phyloP scores from a whole-genome alignment of 1,284 basidiomycete genomes.

The Erythrobasidium hasegawianum region DNA sequence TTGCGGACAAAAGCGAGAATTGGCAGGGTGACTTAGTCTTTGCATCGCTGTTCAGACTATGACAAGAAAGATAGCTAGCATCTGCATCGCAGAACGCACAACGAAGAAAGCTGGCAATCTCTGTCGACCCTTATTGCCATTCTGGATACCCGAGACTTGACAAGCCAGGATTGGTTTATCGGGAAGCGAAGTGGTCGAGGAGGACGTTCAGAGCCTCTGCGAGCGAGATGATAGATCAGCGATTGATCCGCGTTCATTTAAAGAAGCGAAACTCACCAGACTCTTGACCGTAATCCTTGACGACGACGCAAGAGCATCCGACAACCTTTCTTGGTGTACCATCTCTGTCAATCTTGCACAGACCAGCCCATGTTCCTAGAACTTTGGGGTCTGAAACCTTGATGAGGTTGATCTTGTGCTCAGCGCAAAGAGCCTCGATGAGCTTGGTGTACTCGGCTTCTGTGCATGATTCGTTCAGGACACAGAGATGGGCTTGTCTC shows the following conservation, averaged over 20 bases:
- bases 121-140: no score
- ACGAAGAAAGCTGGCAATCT: no score
- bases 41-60: no score
- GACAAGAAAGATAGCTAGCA: no score
- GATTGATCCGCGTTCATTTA: no score
- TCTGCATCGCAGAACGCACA: no score
- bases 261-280: slow-evolving; percentile 52
- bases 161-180: slow-evolving; percentile 52
- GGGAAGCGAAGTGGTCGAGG: slow-evolving; percentile 94
- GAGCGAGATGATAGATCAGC: not conserved
- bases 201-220: slow-evolving; percentile 85
- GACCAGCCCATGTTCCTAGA: slow-evolving; percentile 95
- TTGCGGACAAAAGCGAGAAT: no score
- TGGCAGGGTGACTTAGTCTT: no score
- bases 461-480: slow-evolving; percentile 97
- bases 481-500: slow-evolving; percentile 96
- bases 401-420: slow-evolving; percentile 99
- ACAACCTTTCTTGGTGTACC: slow-evolving; percentile 97
- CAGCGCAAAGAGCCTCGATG: slow-evolving; percentile 97
- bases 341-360: slow-evolving; percentile 98
- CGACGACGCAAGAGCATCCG: slow-evolving; percentile 93
- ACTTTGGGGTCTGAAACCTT: slow-evolving; percentile 96
- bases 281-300: slow-evolving; percentile 96
- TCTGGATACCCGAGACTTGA: not conserved
- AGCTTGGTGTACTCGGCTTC: slow-evolving; percentile 99